These are phyloP conservation scores for Trichosporon sp. DNA, from an alignment of 1,284 basidiomycete genomes.

Conservation along the genomic window DNA sequence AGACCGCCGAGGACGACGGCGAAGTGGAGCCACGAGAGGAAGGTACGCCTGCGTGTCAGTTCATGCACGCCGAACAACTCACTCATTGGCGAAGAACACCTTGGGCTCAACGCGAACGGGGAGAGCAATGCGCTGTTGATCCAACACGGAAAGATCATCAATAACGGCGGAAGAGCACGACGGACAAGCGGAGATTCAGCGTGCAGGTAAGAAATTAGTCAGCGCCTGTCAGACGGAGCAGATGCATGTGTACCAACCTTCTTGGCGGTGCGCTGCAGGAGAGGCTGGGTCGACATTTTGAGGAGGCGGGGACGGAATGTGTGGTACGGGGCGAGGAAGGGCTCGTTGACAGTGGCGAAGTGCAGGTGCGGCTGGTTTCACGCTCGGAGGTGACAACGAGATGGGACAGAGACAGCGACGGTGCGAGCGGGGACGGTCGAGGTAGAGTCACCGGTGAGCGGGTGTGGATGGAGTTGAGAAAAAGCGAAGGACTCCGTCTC, in stretches of 20 bases:
- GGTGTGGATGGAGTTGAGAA: background rate
- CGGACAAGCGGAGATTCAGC: background rate
- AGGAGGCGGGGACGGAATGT: background rate
- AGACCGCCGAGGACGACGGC: slow-evolving; percentile 88
- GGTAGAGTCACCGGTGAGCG: background rate
- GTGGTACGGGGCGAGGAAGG: background rate
- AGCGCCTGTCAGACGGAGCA: background rate
- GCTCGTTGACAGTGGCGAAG: background rate
- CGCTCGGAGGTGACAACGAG: background rate
- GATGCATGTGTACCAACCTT: slow-evolving; percentile 52
- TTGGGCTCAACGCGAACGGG: slow-evolving; percentile 92
- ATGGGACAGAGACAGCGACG: background rate
- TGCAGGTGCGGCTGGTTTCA: background rate
- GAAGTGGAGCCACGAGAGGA: slow-evolving; percentile 94
- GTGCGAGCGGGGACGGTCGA: background rate
- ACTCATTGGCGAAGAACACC: slow-evolving; percentile 86
- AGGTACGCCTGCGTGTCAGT: slow-evolving; percentile 58
- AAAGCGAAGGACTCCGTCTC: background rate
- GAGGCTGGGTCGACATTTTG: slow-evolving; percentile 91
- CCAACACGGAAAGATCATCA: background rate
- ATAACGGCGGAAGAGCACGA: background rate
- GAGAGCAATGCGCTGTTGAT: slow-evolving; percentile 71
- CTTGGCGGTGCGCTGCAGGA: slow-evolving; percentile 89
- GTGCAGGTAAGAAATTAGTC: background rate
- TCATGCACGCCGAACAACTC: slow-evolving; percentile 32